Evolutionary conservation across 768 basidiomycete genomes (phyloP).

Genomic region (Epithele typhae): DNA sequence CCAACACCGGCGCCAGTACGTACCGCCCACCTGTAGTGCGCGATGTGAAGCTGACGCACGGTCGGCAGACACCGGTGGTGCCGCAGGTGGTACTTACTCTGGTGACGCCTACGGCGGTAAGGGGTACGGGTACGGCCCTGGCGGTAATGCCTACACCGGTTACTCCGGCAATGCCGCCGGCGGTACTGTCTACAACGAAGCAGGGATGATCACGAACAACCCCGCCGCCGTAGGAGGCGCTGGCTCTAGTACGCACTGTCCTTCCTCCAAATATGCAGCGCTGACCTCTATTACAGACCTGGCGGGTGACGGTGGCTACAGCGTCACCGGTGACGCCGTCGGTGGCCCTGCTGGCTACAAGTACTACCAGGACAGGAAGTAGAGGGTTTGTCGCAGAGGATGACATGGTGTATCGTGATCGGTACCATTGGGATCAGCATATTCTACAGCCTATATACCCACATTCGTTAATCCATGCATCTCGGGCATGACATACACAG

Average conservation of each 20-base stretch:
- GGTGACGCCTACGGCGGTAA: conserved; percentile 20
- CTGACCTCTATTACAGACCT: conserved; percentile 1
- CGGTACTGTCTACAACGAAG: conserved; percentile 16
- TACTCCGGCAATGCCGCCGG: conserved; percentile 15
- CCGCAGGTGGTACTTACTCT: conserved; percentile 15
- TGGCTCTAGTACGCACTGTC: no score
- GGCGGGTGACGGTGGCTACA: conserved; percentile 15
- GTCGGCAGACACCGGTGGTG: conserved; percentile 12
- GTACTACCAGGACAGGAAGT: no score
- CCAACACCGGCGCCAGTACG: conserved; percentile 15
- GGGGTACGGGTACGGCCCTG: conserved; percentile 20
- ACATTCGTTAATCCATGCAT: conserved; percentile 14
- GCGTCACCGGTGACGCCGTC: conserved; percentile 17
- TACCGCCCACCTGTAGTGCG: not conserved
- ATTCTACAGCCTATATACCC: conserved; percentile 19
- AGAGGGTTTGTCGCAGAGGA: no score
- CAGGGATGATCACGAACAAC: conserved; percentile 16
- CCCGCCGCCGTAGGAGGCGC: no score
- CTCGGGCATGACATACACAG: no score
- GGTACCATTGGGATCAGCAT: conserved; percentile 9
- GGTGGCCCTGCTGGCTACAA: conserved; percentile 14
- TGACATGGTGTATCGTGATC: conserved; percentile 7
- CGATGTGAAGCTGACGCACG: no score
- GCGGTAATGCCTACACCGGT: conserved; percentile 23
- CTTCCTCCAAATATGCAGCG: no score